Base-by-base conservation (phyloP, 805 yeast genomes). In the Candida loeiensis region DNA sequence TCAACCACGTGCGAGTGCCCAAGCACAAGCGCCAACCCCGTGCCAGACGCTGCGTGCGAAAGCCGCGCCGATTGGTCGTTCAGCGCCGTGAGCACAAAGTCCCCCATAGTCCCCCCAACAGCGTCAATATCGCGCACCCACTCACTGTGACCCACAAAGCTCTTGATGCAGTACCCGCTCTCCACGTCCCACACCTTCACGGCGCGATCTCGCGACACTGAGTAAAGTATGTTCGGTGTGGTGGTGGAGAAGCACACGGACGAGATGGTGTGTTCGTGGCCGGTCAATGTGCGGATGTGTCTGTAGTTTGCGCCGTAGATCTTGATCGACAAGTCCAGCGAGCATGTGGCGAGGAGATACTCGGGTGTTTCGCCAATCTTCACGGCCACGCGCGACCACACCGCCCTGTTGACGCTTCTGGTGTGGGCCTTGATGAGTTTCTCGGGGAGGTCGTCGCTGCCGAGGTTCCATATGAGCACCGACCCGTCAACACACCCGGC, bases 1-100 rank as follows among this genome's bases (percentile, higher is more conserved):
- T 90, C 97, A 9, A 90, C 73, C 11, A 88, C 96, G 61, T 87
- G 95, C 12, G 73, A 72, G 61, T 90, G 96, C 0, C 95, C 95
- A 15, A 80, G 55, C 55, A 87, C 72, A 32, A 80, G 63, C 0
- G 85, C 77, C 6, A 82, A 58, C 1, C 87, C 87, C 1, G 80
- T 79, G 0, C 90, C 90, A 1, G 83, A 70, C 16, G 69, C 70
- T 46, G 78, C 69, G 59, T 81, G 85, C 0, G 88, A 74, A 18
- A 88, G 59, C 51, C 95, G 63, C 1, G 80, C 73, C 34, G 85
- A 75, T 42, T 82, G 86, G 58, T 88, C 96, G 50, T 82, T 83
- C 3, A 95, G 85, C 26, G 89, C 84, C 1, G 90, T 80, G 15
- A 87, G 44, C 3, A 86, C 44, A 46, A 73, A 84, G 34, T 78